A percentile compares a stretch with the other conserved stretches of the same genome.
These are phyloP conservation scores for Protostelium mycophagum DNA, from an alignment of 78 protist species.

Conservation along the genomic window DNA sequence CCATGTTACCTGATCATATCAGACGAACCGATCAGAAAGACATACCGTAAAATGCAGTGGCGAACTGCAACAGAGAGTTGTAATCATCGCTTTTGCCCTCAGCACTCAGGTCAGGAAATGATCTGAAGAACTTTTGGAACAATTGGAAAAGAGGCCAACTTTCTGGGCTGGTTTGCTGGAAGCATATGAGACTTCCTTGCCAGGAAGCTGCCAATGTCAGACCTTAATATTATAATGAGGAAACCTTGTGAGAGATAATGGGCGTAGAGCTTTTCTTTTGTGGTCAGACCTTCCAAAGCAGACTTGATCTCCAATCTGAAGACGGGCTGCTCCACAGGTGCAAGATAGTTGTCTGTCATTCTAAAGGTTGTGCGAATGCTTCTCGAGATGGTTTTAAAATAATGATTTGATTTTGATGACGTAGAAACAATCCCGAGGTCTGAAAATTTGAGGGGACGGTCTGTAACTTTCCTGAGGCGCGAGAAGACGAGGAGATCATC, in stretches of 20 bases:
- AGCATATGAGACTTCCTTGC: constrained; percentile 46
- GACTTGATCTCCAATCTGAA: constrained; percentile 24
- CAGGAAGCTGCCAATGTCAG: constrained; percentile 16
- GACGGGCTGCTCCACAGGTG: constrained; percentile 34
- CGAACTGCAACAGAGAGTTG: neutral
- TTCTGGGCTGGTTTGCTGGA: constrained; percentile 65
- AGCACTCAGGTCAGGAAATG: neutral
- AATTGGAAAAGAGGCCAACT: constrained; percentile 34
- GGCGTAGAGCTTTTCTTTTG: constrained; percentile 50
- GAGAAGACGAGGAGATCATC: too few relatives aligned
- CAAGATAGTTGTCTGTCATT: neutral
- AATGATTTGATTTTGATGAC: too few relatives aligned
- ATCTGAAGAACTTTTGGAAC: constrained; percentile 30
- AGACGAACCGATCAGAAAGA: constrained; percentile 22
- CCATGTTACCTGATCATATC: constrained; percentile 78
- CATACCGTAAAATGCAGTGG: constrained; percentile 3
- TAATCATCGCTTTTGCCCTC: neutral
- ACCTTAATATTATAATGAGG: too few relatives aligned
- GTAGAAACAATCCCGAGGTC: too few relatives aligned
- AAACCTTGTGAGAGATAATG: constrained; percentile 32
- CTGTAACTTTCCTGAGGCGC: too few relatives aligned
- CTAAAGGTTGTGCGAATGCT: too few relatives aligned
- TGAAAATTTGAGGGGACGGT: too few relatives aligned
- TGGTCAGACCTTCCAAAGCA: constrained; percentile 58
- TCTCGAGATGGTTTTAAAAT: too few relatives aligned